Evolutionary conservation across 106 monocot species (phyloP), one percentile per base, ranked within the genome.

Genomic region (Dioscorea zingiberensis): DNA sequence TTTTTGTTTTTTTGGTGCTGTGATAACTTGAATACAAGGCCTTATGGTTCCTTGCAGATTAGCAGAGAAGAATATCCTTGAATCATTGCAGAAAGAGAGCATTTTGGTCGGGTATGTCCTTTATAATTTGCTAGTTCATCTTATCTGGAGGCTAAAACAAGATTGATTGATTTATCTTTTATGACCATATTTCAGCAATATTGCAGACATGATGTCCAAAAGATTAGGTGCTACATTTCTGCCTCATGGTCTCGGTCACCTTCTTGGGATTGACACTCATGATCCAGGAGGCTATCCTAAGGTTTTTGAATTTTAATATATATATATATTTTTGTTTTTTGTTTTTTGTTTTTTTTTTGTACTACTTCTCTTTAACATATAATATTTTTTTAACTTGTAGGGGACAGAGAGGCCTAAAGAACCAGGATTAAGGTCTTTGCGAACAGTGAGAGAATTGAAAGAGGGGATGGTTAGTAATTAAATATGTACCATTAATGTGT

Each of bases 201-300:
- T 89, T 53, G 71, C 86, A 65, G 92, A 89, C 25, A 97, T 97
- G 97, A 89, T 92, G 97, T 69, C 28, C 51, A 73, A 45, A 71
- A 85, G 97, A 68, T 30, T 97, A 23, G 97, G 97, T 70, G 88
- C 92, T 71, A 45, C 84, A 55, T 97, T 97, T 79, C 82, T 97
- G 97, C 92, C 97, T 9, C 97, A 92, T 89, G 97, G 97, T 76
- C 86, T 97, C 69, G 97, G 92, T 27, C 97, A 97, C 79, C 84
- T 97, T 23, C 92, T 97, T 77, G 97, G 97, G 26, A 76, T 97
- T 64, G 97, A 97, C 71, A 97, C 97, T 4, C 97, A 97, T 88
- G 97, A 97, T 80, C 97, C 97, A 54, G 97, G 92, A 7, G 97
- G 97, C 51, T 97, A 92, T 73, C 27, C 83, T 30, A 75, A 88